Conservation (phyloP, 371 early-diverging fungal species). For the Encephalitozoon romaleae region DNA sequence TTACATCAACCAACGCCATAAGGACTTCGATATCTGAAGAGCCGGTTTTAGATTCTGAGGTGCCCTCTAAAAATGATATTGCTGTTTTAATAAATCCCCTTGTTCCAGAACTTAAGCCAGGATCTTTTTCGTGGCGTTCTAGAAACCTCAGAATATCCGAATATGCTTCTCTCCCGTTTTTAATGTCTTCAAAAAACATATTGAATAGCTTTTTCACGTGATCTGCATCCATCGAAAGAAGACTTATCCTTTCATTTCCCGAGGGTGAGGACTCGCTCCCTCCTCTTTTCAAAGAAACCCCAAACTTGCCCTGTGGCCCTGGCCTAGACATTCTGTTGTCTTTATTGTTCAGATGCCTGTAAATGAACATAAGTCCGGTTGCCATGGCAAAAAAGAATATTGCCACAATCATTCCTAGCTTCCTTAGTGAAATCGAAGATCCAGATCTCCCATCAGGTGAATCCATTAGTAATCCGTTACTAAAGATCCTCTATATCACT, state of each 20-base stretch:
- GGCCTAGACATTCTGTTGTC: background rate
- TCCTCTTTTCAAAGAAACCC: background rate
- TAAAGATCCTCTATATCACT: background rate
- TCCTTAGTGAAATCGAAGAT: background rate
- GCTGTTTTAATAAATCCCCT: background rate
- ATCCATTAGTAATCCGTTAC: background rate
- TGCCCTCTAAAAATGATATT: background rate
- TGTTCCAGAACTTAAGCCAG: background rate
- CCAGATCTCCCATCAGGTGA: background rate
- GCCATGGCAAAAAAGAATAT: background rate
- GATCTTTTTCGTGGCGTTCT: background rate
- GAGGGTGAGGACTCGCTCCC: background rate
- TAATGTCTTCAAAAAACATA: background rate
- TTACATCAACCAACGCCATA: background rate
- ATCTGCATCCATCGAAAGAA: background rate
- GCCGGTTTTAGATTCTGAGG: background rate
- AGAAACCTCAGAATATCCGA: background rate
- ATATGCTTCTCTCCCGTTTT: background rate
- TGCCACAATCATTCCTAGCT: background rate
- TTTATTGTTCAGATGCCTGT: background rate
- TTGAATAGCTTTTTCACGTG: background rate
- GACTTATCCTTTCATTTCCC: background rate
- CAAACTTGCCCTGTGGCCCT: background rate
- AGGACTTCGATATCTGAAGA: background rate
- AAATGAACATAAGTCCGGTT: background rate